Conservation (phyloP, 176 grass and related monocot species). For the Eleusine coracana region DNA sequence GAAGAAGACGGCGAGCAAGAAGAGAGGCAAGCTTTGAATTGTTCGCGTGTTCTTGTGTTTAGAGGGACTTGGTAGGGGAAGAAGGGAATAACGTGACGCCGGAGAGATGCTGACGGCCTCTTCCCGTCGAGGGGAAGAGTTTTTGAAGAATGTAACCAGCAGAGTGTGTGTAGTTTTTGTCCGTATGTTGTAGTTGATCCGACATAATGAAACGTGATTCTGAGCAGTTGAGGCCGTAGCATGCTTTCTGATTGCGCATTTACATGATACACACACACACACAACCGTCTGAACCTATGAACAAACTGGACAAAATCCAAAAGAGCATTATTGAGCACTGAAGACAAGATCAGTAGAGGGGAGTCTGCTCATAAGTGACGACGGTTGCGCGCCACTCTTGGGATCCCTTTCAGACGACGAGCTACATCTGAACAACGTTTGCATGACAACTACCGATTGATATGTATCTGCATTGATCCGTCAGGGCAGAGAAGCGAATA, state of each 20-base stretch:
- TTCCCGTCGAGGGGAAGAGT: slow-evolving; percentile 27
- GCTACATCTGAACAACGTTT: not conserved
- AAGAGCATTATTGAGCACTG: no score
- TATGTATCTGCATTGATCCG: not conserved
- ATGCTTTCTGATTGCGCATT: not conserved
- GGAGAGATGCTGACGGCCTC: not conserved
- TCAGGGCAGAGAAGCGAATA: not conserved
- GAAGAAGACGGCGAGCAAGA: not conserved
- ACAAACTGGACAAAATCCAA: not conserved
- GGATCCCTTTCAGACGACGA: not conserved
- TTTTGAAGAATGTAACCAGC: slow-evolving; percentile 34
- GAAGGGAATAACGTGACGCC: slow-evolving; percentile 25
- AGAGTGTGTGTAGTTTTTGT: slow-evolving; percentile 16
- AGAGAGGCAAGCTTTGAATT: not conserved
- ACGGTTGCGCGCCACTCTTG: no score
- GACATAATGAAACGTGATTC: not conserved
- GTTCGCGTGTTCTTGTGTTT: slow-evolving; percentile 18
- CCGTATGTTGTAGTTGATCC: not conserved
- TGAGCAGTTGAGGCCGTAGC: not conserved
- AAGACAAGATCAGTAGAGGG: no score
- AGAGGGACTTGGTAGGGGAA: not conserved
- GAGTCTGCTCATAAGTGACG: no score
- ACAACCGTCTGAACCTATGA: not conserved
- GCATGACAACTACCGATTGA: not conserved
- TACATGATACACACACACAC: not conserved